These are phyloP conservation scores for Crithidia thermophila DNA, from an alignment of 208 protist genomes.

Conservation along the genomic window DNA sequence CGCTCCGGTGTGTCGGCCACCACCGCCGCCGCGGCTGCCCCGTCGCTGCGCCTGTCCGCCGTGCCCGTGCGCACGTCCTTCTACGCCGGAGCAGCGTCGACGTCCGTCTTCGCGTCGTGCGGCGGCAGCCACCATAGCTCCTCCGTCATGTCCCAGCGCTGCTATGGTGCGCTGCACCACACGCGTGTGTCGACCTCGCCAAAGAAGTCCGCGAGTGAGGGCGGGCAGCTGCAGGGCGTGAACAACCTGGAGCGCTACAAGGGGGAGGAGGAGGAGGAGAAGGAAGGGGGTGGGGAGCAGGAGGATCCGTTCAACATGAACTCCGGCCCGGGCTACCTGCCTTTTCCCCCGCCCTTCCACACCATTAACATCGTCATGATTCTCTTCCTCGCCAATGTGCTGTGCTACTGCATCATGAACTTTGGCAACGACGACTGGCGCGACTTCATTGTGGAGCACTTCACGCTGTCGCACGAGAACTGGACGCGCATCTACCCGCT, in stretches of 20 bases:
- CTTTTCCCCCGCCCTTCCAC: constrained; percentile 87
- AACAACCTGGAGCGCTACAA: constrained; percentile 52
- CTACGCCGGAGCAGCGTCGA: no score
- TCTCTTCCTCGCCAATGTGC: constrained; percentile 73
- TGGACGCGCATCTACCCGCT: constrained; percentile 77
- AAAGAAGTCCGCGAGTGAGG: constrained; percentile 8
- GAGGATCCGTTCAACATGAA: constrained; percentile 62
- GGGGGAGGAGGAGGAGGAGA: constrained; percentile 62
- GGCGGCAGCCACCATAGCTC: no score
- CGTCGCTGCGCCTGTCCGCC: not conserved
- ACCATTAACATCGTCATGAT: constrained; percentile 90
- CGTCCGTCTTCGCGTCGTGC: no score
- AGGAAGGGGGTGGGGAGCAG: constrained; percentile 42
- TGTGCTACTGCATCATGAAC: constrained; percentile 84
- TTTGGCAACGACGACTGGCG: constrained; percentile 77
- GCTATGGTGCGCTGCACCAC: constrained; percentile 8
- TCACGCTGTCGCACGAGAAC: constrained; percentile 88
- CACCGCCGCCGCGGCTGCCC: not conserved
- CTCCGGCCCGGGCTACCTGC: constrained; percentile 74
- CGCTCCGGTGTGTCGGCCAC: not conserved
- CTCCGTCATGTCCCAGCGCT: no score
- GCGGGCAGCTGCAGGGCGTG: constrained; percentile 57
- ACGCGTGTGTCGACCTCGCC: constrained; percentile 4
- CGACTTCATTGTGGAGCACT: constrained; percentile 89
- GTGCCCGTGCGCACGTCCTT: constrained; percentile 16